Evolutionary conservation across 768 basidiomycete species (phyloP), one percentile per base, ranked within the genome.

Genomic region (Agaricus subrufescens): DNA sequence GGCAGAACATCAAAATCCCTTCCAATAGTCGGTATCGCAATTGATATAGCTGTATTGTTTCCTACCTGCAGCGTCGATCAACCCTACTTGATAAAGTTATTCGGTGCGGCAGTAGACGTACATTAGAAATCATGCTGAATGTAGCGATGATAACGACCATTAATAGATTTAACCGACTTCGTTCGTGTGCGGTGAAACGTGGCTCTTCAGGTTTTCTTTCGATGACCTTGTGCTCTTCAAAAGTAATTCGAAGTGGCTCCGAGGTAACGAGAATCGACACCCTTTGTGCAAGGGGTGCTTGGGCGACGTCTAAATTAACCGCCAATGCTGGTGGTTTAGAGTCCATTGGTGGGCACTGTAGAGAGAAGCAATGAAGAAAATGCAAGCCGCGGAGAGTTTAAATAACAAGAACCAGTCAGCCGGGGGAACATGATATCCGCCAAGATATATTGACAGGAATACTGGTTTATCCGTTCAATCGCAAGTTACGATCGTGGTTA

Each of bases 1-100:
- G 85, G 74, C 23, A 69, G 63, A 5, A 87, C 77, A 19, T 73
- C 29, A 46, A 88, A 69, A 14, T 78, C 77, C 3, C 61, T 65
- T 30, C 75, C 76, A 12, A 86, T 82, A 0, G 74, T 72, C 1
- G 84, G 77, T 0, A 86, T 68, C 1, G 81, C 68, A 44, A 85
- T 81, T 0, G 79, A 66, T 0, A 82, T 73, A 0, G 80, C 67
- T 3, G 81, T 82, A 38, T 67, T 69, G 59, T 77, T 78, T n/a
- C 72, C 71, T 29, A 62, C 67, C 78, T 79, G 60, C 4, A 54
- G 50, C 3, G 48, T 15, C 15, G 19, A 43, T 19, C 11, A 44
- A 52, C 19, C 0, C 12, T n/a, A 46, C 25, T 29, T 11, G 8
- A 4, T 12, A 26, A 10, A 25, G n/a, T 25, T 3, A 11, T 7